Evolutionary conservation across 306 rosid species (phyloP).

Genomic region (Quillaja saponaria): DNA sequence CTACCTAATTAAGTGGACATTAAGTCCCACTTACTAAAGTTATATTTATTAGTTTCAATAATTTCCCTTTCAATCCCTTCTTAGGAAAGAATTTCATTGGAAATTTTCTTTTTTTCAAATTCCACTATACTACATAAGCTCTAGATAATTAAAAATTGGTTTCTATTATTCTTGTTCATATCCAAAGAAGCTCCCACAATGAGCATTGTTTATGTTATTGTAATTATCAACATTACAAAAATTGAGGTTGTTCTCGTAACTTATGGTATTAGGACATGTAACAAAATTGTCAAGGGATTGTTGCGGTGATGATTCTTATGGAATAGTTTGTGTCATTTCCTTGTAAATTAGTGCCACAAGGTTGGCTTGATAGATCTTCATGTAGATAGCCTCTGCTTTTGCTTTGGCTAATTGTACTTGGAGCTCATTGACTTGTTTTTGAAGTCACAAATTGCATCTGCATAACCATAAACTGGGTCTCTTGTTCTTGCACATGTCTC

Average conservation of each 20-base stretch:
- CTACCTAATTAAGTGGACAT: too few species aligned
- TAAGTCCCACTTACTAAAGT: neutral
- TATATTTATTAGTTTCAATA: too few species aligned
- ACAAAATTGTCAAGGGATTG: conserved; percentile 32
- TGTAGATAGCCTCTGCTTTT: too few species aligned
- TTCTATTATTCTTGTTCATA: conserved; percentile 15
- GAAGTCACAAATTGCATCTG: conserved; percentile 59
- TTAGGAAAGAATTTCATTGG: too few species aligned
- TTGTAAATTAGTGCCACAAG: conserved; percentile 46
- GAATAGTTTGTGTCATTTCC: conserved; percentile 45
- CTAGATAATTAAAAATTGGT: too few species aligned
- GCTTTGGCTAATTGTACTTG: conserved; percentile 29
- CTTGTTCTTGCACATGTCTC: conserved; percentile 52
- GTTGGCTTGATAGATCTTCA: conserved; percentile 28
- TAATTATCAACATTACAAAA: conserved; percentile 30
- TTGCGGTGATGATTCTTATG: neutral
- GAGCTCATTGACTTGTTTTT: conserved; percentile 51
- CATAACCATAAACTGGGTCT: conserved; percentile 58
- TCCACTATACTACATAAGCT: too few species aligned
- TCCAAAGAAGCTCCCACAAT: conserved; percentile 47
- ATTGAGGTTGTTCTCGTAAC: conserved; percentile 19
- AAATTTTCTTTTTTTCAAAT: too few species aligned
- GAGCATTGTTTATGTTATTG: conserved; percentile 6
- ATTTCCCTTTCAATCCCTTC: too few species aligned
- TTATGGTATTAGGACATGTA: neutral